These are phyloP conservation scores for Ulmus americana DNA, from an alignment of 331 rosid genomes.

Conservation along the genomic window DNA sequence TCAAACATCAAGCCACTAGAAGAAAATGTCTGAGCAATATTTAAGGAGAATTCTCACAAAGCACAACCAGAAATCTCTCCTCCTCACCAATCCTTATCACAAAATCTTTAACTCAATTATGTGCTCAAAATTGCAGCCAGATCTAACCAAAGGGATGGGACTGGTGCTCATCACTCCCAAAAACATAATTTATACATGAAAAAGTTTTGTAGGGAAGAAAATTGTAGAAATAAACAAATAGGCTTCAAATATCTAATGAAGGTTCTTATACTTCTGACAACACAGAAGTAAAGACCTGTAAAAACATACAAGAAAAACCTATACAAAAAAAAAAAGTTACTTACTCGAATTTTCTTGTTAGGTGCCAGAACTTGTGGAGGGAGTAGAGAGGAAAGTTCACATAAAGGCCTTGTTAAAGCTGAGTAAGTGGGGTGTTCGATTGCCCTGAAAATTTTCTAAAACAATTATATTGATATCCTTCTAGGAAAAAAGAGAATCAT, in stretches of 20 bases:
- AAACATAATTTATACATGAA: too few relatives aligned
- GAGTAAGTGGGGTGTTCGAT: slow-evolving; percentile 87
- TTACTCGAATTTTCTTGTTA: slow-evolving; percentile 88
- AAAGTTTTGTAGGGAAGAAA: too few relatives aligned
- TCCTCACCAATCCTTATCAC: not conserved
- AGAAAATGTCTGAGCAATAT: not conserved
- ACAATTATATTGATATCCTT: not conserved
- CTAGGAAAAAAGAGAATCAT: slow-evolving; percentile 3
- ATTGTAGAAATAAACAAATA: too few relatives aligned
- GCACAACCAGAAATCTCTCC: not conserved
- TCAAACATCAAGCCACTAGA: not conserved
- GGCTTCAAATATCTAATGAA: not conserved
- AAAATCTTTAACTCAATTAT: not conserved
- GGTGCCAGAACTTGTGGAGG: slow-evolving; percentile 89
- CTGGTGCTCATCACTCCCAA: not conserved
- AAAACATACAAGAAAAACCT: not conserved
- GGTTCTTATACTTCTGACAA: not conserved
- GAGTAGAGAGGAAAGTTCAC: slow-evolving; percentile 83
- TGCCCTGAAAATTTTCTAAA: slow-evolving; percentile 42
- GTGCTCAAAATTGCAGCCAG: not conserved
- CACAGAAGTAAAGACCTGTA: not conserved
- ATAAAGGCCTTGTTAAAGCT: slow-evolving; percentile 95
- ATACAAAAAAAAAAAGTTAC: slow-evolving; percentile 2
- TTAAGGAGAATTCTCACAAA: not conserved
- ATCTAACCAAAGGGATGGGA: not conserved